phyloP scores from a whole-genome alignment of 768 basidiomycete genomes.

The Solioccasus polychromus region DNA sequence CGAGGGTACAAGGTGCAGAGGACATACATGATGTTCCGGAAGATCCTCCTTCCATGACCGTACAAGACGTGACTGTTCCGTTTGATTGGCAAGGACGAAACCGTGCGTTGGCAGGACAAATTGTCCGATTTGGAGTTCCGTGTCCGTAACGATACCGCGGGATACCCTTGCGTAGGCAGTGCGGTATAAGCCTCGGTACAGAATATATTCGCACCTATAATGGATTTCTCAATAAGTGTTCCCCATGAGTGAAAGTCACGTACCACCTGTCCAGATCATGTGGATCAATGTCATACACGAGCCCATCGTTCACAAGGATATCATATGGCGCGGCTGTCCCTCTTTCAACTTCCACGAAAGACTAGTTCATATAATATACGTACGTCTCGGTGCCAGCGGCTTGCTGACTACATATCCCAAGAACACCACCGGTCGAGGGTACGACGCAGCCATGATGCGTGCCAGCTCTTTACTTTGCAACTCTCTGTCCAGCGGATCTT shows the following conservation, averaged over 20 bases:
- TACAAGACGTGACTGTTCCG: conserved; percentile 60
- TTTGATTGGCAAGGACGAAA: conserved; percentile 51
- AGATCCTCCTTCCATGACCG: conserved; percentile 66
- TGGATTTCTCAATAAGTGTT: not conserved
- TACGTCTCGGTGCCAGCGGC: conserved; percentile 62
- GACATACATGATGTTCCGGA: conserved; percentile 58
- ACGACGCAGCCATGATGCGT: conserved; percentile 66
- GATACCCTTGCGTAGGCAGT: conserved; percentile 83
- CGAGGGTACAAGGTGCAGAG: not conserved
- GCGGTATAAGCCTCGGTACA: conserved; percentile 77
- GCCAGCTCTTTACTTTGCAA: conserved; percentile 80
- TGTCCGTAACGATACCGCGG: conserved; percentile 83
- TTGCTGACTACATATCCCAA: conserved; percentile 78
- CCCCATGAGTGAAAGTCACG: conserved; percentile 7
- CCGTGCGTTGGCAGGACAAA: conserved; percentile 72
- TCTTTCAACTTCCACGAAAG: conserved; percentile 7
- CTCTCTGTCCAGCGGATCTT: conserved; percentile 85
- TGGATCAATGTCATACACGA: conserved; percentile 75
- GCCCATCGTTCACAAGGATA: conserved; percentile 72
- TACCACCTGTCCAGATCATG: conserved; percentile 72
- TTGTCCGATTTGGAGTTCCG: conserved; percentile 85
- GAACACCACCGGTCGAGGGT: conserved; percentile 74
- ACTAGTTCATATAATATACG: conserved; percentile 25
- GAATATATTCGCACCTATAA: conserved; percentile 84
- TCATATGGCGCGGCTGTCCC: conserved; percentile 69